Percentiles rank a stretch among this genome's conserved stretches.
These are phyloP conservation scores for Scortechinia acanthostroma DNA, from an alignment of 2,329 filamentous ascomycete genomes.

Conservation along the genomic window DNA sequence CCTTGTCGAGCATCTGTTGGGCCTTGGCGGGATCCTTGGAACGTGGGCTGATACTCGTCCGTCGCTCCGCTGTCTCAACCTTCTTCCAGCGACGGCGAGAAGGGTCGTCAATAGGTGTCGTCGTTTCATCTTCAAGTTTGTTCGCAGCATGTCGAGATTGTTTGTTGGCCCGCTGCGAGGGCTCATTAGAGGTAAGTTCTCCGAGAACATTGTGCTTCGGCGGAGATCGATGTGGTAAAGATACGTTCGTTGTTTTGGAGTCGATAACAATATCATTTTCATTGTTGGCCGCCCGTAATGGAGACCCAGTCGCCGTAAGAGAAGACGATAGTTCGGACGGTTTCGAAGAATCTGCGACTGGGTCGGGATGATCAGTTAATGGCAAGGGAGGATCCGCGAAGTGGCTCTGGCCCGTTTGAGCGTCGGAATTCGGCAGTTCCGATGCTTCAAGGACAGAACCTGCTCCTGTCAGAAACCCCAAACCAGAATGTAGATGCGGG, in stretches of 20 bases:
- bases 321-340: too few relatives aligned
- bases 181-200: background rate
- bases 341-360: too few relatives aligned
- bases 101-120: background rate
- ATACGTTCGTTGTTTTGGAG: background rate
- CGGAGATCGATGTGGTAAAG: background rate
- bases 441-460: background rate
- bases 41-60: constrained; percentile 22
- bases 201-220: background rate
- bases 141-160: background rate
- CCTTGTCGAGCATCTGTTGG: constrained; percentile 24
- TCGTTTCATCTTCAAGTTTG: background rate
- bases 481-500: too few relatives aligned
- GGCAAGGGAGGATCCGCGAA: background rate
- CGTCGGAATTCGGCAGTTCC: background rate
- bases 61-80: constrained; percentile 20
- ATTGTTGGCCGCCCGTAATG: background rate
- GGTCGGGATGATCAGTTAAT: background rate
- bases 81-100: constrained; percentile 6
- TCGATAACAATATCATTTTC: background rate
- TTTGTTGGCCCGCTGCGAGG: constrained; percentile 6
- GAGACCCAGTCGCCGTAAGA: too few relatives aligned
- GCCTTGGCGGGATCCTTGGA: constrained; percentile 25
- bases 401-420: background rate
- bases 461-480: too few relatives aligned